These are phyloP conservation scores for Fusarium sp. DNA, from an alignment of 2,329 filamentous ascomycete species.

Conservation along the genomic window DNA sequence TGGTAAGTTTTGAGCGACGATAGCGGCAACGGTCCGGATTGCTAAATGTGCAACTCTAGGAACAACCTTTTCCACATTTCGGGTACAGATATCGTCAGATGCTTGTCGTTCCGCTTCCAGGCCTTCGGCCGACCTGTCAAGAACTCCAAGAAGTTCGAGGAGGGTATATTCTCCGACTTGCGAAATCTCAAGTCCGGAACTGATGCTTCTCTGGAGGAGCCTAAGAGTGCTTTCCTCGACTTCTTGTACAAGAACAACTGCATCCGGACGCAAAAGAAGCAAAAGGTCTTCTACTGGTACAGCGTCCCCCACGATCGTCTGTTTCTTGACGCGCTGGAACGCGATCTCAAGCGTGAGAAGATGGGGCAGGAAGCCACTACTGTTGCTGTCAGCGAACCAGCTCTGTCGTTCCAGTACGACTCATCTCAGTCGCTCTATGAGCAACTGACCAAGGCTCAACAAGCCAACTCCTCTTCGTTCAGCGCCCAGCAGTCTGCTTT, in stretches of 20 bases:
- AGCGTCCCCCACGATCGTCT: slow-evolving; percentile 97
- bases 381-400: slow-evolving; percentile 95
- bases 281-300: slow-evolving; percentile 99
- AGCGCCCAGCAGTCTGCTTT: slow-evolving; percentile 79
- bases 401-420: slow-evolving; percentile 98
- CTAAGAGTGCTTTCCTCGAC: slow-evolving; percentile 97
- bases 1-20: slow-evolving; percentile 62
- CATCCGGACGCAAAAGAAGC: slow-evolving; percentile 99
- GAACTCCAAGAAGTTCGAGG: slow-evolving; percentile 99
- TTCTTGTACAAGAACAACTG: slow-evolving; percentile 99
- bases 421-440: slow-evolving; percentile 99
- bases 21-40: neutral
- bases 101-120: slow-evolving; percentile 97
- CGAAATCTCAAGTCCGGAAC: slow-evolving; percentile 98
- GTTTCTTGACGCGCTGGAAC: slow-evolving; percentile 96
- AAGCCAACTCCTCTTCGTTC: slow-evolving; percentile 98
- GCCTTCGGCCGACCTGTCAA: slow-evolving; percentile 98
- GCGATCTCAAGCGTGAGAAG: slow-evolving; percentile 98
- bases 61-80: slow-evolving; percentile 99
- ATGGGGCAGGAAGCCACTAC: slow-evolving; percentile 99
- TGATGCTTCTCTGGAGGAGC: slow-evolving; percentile 97
- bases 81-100: slow-evolving; percentile 98
- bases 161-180: slow-evolving; percentile 98
- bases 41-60: slow-evolving; percentile 33
- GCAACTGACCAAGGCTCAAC: slow-evolving; percentile 98